Percentiles rank a stretch among this genome's conserved stretches.
Evolutionary conservation across 1,139 yeast species (phyloP).

Genomic region (Casaregolazyma lundiana): DNA sequence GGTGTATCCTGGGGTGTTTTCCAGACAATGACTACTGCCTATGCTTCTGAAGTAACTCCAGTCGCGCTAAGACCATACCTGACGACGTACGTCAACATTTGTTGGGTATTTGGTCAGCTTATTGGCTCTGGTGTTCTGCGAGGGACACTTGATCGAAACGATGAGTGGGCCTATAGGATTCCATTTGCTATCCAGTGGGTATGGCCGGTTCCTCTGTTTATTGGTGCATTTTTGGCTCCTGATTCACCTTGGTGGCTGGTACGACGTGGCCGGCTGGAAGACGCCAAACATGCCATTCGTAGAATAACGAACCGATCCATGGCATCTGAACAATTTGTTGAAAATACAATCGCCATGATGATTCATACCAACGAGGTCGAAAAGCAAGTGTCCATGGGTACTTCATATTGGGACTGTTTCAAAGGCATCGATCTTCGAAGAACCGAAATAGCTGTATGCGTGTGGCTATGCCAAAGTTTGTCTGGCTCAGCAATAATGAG

Average conservation of each 20-base stretch:
- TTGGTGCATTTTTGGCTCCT: constrained; percentile 43
- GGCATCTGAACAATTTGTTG: constrained; percentile 24
- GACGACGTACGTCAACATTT: constrained; percentile 41
- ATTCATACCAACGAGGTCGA: constrained; percentile 44
- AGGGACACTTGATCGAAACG: constrained; percentile 27
- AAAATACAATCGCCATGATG: constrained; percentile 27
- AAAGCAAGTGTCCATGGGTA: constrained; percentile 25
- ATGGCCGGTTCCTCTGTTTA: constrained; percentile 55
- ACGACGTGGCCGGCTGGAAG: constrained; percentile 35
- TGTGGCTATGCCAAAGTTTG: constrained; percentile 45
- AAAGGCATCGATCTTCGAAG: constrained; percentile 46
- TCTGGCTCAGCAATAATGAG: constrained; percentile 46
- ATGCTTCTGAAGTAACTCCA: constrained; percentile 46
- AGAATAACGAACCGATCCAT: constrained; percentile 25
- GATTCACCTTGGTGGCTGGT: constrained; percentile 57
- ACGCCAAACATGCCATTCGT: constrained; percentile 35
- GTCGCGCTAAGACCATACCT: constrained; percentile 40
- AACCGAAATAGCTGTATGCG: constrained; percentile 45
- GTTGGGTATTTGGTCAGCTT: constrained; percentile 44
- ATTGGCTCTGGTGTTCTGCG: constrained; percentile 39
- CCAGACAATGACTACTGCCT: constrained; percentile 40
- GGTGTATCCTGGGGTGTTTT: constrained; percentile 47
- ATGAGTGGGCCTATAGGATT: constrained; percentile 37
- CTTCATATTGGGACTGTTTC: constrained; percentile 45
- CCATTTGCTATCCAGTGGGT: constrained; percentile 59